Conservation (phyloP, 352 stramenopile species). For the Pythium guiyangense region DNA sequence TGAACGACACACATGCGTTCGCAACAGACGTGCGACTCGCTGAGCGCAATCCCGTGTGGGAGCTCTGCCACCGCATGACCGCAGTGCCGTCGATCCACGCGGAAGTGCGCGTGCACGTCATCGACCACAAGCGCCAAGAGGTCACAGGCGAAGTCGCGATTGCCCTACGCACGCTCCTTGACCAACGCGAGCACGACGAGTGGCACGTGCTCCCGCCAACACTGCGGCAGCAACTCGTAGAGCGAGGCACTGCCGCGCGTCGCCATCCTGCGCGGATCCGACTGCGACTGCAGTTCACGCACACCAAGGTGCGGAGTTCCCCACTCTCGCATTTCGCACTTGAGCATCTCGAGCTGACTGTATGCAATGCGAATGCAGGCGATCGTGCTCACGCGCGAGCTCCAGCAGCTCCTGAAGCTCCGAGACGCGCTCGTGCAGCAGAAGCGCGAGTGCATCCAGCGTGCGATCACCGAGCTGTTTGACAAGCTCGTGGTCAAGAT, state of each 20-base stretch:
- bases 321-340: no score
- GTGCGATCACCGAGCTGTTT: slow-evolving; percentile 15
- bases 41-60: slow-evolving; percentile 46
- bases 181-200: slow-evolving; percentile 57
- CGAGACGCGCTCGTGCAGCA: slow-evolving; percentile 32
- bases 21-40: slow-evolving; percentile 37
- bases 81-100: slow-evolving; percentile 32
- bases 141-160: slow-evolving; percentile 43
- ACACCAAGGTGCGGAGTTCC: slow-evolving; percentile 72
- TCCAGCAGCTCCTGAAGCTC: slow-evolving; percentile 35
- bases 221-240: slow-evolving; percentile 52
- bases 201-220: slow-evolving; percentile 56
- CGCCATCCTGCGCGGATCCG: slow-evolving; percentile 33
- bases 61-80: slow-evolving; percentile 25
- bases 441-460: slow-evolving; percentile 37
- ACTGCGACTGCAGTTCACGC: slow-evolving; percentile 32
- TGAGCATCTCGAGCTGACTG: no score
- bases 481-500: no score
- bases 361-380: no score
- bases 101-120: slow-evolving; percentile 44
- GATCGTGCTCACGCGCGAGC: slow-evolving; percentile 46
- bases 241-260: slow-evolving; percentile 29
- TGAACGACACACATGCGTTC: slow-evolving; percentile 9
- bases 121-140: slow-evolving; percentile 44
- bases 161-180: slow-evolving; percentile 39